These are phyloP conservation scores for Pseudopithomyces chartarum DNA, from an alignment of 2,329 filamentous ascomycete genomes.

Conservation along the genomic window DNA sequence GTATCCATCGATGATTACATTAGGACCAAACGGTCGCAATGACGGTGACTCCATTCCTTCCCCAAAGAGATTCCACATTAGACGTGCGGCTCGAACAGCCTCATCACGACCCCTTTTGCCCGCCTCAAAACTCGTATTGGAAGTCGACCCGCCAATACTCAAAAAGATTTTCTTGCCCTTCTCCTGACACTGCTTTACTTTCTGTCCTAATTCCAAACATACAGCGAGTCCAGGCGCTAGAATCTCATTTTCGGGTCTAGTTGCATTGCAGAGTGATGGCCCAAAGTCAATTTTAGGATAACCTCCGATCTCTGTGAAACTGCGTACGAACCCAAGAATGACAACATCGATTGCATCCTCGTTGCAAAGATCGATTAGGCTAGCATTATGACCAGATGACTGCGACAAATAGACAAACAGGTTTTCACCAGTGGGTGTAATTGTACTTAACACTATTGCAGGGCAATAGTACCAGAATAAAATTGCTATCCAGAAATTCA, in stretches of 20 bases:
- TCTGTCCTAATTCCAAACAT: neutral
- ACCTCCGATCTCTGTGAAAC: slow-evolving; percentile 3
- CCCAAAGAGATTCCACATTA: slow-evolving; percentile 8
- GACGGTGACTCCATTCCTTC: neutral
- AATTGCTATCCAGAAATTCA: too few relatives aligned
- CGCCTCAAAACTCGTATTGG: neutral
- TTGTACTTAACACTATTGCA: neutral
- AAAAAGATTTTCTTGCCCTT: slow-evolving; percentile 4
- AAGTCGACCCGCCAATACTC: slow-evolving; percentile 3
- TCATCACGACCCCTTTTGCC: neutral
- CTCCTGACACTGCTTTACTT: slow-evolving; percentile 1
- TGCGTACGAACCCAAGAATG: slow-evolving; percentile 4
- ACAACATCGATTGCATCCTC: neutral
- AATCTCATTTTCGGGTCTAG: neutral
- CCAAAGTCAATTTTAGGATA: slow-evolving; percentile 6
- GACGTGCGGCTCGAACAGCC: neutral
- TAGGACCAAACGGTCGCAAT: neutral
- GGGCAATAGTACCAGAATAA: neutral
- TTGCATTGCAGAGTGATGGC: neutral
- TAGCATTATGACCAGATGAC: neutral
- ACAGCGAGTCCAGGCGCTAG: neutral
- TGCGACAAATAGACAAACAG: slow-evolving; percentile 8
- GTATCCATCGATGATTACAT: neutral
- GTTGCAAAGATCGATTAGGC: neutral
- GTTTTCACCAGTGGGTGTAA: neutral